Evolutionary conservation across 169 alveolate species (phyloP), one percentile per base, ranked within the genome.

Genomic region (Plasmodium chabaudi): DNA sequence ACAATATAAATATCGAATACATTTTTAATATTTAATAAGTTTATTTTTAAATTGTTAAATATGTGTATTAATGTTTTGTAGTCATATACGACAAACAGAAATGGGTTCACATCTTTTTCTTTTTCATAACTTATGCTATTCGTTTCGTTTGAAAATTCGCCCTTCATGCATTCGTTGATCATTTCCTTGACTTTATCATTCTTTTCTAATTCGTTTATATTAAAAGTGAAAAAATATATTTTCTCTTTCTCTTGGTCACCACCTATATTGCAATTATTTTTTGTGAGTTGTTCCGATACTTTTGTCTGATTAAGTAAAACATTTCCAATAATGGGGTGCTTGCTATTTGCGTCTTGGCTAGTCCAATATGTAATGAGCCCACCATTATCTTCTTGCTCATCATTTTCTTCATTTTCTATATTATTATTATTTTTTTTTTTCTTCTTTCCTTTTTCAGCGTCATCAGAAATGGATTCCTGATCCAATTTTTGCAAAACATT

Each of bases 1-100:
- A 87, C 12, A 25, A 75, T 87, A 57, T 74, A 68, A 4, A 75
- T 56, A 87, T 87, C 92, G 55, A 87, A 87, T 13, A 87, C 68
- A 23, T 64, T 73, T 34, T 27, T 25, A 19, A 72, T 49, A n/a
- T 72, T 87, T 42, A 61, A 60, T 63, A 69, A 9, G 23, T 68
- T 42, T 63, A 84, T 5, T 23, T 68, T 70, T 25, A 69, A 13
- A 63, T 69, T 69, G 10, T 68, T 84, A 55, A 84, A 84, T 21
- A 84, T 19, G 13, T 84, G 91, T 57, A 84, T 69, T 53, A 84
- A 47, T 1, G 71, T 68, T 84, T 84, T 84, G 21, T 56, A 84
- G 49, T 84, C 91, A 21, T 84, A 84, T n/a, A 84, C 72, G 13
- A 84, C 49, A 63, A 44, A 84, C n/a, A 84, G 44, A 59, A 84